Base-by-base conservation (phyloP, 2,329 filamentous ascomycete genomes). In the Microsporum ferrugineum region DNA sequence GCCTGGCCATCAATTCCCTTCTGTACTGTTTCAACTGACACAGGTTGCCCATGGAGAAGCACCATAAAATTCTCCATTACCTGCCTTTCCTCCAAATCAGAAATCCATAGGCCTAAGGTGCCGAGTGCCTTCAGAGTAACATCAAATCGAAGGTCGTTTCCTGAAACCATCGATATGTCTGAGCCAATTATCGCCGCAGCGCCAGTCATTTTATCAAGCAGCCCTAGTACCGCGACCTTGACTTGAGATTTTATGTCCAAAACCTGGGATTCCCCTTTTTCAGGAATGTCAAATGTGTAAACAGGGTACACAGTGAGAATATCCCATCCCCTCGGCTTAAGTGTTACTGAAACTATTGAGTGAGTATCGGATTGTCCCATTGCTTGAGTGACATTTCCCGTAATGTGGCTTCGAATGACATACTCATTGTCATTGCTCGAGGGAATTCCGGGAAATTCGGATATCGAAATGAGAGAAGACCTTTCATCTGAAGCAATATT, bases 151-250 rank as follows among this genome's bases (percentile, higher is more conserved):
- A 94, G 75, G 14, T 84, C 69, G 8, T 84, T 84, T 61, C 83
- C 86, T 5, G 80, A 77, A 39, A 81, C 74, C 66, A 85, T 71
- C 38, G 80, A 80, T 51, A 86, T 80, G 33, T 82, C 79, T n/a
- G 78, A 85, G 41, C 78, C 79, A 0, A 87, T 77, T 5, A 96
- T 80, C 0, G 90, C 91, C 0, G 89, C 91, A 0, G 87, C 84
- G 0, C 91, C 92, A 0, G 90, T 90, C 88, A 97, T 95, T 73
- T 96, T 96, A 1, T 83, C 88, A 2, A 95, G 65, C 1, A 97
- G 77, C 0, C 92, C 92, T 0, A 97, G 73, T 17, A 87, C 85
- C 0, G 89, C 85, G 1, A 91, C 78, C 49, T 72, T 3, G 63
- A 57, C 2, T 33, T 75, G 75, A 0, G 86, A 76, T 0, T 72